Evolutionary conservation across 345 rosid genomes (phyloP), one percentile per base, ranked within the genome.

Genomic region (Firmiana major): DNA sequence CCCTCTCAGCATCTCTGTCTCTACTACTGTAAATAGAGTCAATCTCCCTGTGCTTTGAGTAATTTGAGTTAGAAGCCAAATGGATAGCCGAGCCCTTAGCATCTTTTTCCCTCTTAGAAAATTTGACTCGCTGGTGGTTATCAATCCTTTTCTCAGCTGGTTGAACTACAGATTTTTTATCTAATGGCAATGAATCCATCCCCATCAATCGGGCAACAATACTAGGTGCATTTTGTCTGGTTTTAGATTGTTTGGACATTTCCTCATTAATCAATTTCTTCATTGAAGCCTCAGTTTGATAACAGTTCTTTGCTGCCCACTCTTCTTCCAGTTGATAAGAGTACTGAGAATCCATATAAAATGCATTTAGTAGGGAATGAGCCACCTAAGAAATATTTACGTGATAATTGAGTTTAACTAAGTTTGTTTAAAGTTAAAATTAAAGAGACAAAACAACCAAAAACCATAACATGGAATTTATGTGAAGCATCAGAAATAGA

Each of bases 191-290:
- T 63, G 83, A 74, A 15, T 93, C 99, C 80, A 96, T 85, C 34
- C 99, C 98, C 98, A 96, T 96, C 28, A 96, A 78, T 77, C 97
- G 86, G 51, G 99, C 99, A 70, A 96, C 98, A 63, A 96, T 90
- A 85, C 90, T 88, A 1, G 98, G 97, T 3, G 86, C 51, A 63
- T 84, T 86, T 4, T 84, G 89, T 82, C 84, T 87, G 73, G 75
- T 78, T 8, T 73, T 80, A 11, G 89, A 74, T 65, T 79, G 87
- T 62, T 82, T 86, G 19, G 91, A 89, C 58, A 90, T 89, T 80
- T 93, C 94, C 60, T 92, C 92, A 17, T 80, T 85, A 57, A 96
- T 90, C 82, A 91, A 80, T 81, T 79, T 93, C 91, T 93, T 89
- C 91, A 90, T 88, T 12, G 96, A 84, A 78, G 88, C 84, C 75